A percentile compares a stretch with the other conserved stretches of the same genome.
These are phyloP conservation scores for Limnomonas spitsbergensis DNA, from an alignment of 139 green algal species.

Conservation along the genomic window DNA sequence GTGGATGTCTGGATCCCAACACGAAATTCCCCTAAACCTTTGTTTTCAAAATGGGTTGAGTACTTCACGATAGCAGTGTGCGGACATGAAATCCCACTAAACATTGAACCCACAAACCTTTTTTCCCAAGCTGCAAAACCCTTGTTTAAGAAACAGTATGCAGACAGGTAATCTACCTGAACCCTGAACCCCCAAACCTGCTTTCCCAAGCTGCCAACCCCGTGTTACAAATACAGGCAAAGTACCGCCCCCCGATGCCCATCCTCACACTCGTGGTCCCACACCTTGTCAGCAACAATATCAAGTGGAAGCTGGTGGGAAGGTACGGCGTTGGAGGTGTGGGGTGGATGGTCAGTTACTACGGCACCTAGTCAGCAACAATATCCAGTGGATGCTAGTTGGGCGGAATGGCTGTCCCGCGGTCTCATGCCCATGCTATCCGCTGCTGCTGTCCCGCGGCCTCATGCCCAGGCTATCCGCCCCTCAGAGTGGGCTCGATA, in stretches of 20 bases:
- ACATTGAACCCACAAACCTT: no score
- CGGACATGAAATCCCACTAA: background rate
- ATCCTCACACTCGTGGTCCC: constrained; percentile 89
- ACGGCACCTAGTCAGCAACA: constrained; percentile 46
- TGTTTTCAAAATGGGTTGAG: no score
- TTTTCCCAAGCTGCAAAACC: background rate
- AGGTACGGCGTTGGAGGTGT: background rate
- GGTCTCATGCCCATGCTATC: constrained; percentile 78
- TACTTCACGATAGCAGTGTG: background rate
- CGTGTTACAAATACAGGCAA: background rate
- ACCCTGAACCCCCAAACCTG: background rate
- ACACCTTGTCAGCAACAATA: constrained; percentile 42
- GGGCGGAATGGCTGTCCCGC: constrained; percentile 40
- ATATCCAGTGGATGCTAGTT: background rate
- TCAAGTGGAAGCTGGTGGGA: constrained; percentile 1
- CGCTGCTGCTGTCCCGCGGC: background rate
- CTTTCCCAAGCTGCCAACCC: background rate
- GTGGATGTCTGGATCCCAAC: no score
- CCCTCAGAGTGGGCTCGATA: background rate
- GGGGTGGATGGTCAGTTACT: background rate
- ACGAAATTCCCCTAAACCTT: no score
- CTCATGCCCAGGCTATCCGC: background rate
- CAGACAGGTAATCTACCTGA: background rate
- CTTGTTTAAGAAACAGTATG: background rate
- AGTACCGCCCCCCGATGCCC: constrained; percentile 73